Conservation (phyloP, 352 stramenopile genomes). For the Thalassiosira oceanica region DNA sequence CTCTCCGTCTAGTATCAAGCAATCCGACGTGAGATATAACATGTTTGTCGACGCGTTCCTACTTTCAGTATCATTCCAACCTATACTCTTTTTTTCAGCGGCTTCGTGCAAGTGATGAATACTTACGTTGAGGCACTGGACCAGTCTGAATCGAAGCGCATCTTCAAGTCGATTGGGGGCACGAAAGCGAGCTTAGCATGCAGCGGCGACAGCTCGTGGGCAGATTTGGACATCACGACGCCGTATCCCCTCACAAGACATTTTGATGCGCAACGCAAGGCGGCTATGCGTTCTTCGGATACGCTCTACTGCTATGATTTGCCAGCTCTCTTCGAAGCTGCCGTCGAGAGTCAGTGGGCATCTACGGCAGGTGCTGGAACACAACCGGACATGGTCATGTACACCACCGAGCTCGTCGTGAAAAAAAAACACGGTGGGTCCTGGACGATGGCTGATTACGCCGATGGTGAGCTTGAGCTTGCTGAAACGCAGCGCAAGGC, state of each 20-base stretch:
- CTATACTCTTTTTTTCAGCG: too few relatives aligned
- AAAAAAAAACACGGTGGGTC: conserved; percentile 74
- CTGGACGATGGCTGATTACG: conserved; percentile 83
- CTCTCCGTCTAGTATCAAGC: conserved; percentile 92
- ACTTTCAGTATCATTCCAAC: too few relatives aligned
- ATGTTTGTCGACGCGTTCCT: too few relatives aligned
- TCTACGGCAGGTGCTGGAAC: conserved; percentile 44
- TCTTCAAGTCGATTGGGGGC: conserved; percentile 84
- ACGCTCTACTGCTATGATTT: conserved; percentile 99
- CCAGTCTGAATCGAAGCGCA: conserved; percentile 50
- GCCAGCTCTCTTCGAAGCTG: conserved; percentile 96
- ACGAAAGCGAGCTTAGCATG: conserved; percentile 88
- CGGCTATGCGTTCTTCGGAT: conserved; percentile 87
- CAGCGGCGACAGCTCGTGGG: conserved; percentile 88
- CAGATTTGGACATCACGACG: conserved; percentile 91
- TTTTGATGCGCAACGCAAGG: conserved; percentile 89
- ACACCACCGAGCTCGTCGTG: conserved; percentile 92
- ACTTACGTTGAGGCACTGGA: conserved; percentile 95
- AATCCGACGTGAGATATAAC: too few relatives aligned
- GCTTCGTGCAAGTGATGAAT: conserved; percentile 98
- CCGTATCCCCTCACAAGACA: conserved; percentile 96
- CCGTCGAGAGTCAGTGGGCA: conserved; percentile 86
- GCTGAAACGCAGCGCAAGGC: conserved; percentile 85
- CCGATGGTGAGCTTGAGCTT: conserved; percentile 82
- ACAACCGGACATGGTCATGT: conserved; percentile 85